Evolutionary conservation across 176 grass and related monocot species (phyloP), one percentile per base, ranked within the genome.

Genomic region (Zoysia japonica): DNA sequence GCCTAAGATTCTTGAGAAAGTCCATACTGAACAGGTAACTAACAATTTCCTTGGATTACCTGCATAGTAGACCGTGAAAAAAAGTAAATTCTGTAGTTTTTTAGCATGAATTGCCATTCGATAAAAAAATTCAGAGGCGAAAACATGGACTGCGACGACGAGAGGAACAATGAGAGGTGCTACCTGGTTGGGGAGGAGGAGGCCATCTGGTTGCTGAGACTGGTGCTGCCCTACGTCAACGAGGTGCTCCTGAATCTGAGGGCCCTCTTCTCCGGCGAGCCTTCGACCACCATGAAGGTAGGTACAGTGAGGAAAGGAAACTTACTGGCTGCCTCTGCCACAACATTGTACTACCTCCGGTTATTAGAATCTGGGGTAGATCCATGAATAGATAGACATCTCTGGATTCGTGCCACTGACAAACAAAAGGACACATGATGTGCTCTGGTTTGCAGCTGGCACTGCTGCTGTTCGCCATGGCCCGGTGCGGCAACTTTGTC

Each of bases 221-320:
- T 91, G 64, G 78, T 86, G 38, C 87, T 99, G n/a, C 96, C 96
- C 51, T 99, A 82, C 77, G 63, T 96, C 75, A 99, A 99, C 71
- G 96, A 99, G 79, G 81, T 95, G 50, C 86, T 99, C 42, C 77
- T 91, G 48, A 95, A 82, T 60, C 72, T 96, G 9, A 82, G 84
- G 67, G 83, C 78, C 10, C 87, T 99, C 68, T 99, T 99, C 84
- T 93, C 92, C 40, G 96, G 96, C 3, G 92, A 96, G 63, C 96
- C 96, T 64, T 88, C 82, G 43, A 99, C 90, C 7, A 99, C 96
- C 48, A 89, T 96, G 90, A 99, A 99, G 92, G 96, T 96, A 11
- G 20, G 59, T 61, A 61, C 59, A 61, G 11, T 36, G 59, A 83
- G 72, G 66, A 47, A 42, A 10, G 14, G 7, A 35, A 48, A 78